Conservation (phyloP, 2,329 filamentous ascomycete genomes). For the Exophiala spinifera region DNA sequence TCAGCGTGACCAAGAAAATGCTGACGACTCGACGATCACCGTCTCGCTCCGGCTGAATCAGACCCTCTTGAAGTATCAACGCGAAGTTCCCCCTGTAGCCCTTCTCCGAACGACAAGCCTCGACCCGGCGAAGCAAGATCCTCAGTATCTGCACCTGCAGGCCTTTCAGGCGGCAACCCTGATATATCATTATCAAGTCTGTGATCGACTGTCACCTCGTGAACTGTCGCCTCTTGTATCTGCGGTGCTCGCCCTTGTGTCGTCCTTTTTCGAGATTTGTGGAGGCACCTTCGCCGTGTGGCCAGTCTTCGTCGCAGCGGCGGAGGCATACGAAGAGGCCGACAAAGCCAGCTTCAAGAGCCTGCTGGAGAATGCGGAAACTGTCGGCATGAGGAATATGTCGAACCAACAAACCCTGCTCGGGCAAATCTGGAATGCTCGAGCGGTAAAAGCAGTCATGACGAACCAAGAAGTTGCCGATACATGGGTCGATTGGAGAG, state of each 20-base stretch:
- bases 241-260: background rate
- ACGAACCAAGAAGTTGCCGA: background rate
- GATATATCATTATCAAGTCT: constrained; percentile 3
- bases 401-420: background rate
- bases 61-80: background rate
- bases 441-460: background rate
- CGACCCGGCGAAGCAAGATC: background rate
- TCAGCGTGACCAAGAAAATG: background rate
- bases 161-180: background rate
- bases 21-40: background rate
- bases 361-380: background rate
- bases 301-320: background rate
- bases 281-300: background rate
- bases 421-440: background rate
- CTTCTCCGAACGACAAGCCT: background rate
- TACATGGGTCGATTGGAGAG: constrained; percentile 1
- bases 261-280: background rate
- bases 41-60: background rate
- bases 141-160: background rate
- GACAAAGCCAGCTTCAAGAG: background rate
- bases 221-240: background rate
- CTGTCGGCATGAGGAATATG: background rate
- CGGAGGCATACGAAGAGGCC: background rate
- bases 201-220: background rate
- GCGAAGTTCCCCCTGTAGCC: background rate